Conservation (phyloP, 208 protist species). For the Leishmania turanica region DNA sequence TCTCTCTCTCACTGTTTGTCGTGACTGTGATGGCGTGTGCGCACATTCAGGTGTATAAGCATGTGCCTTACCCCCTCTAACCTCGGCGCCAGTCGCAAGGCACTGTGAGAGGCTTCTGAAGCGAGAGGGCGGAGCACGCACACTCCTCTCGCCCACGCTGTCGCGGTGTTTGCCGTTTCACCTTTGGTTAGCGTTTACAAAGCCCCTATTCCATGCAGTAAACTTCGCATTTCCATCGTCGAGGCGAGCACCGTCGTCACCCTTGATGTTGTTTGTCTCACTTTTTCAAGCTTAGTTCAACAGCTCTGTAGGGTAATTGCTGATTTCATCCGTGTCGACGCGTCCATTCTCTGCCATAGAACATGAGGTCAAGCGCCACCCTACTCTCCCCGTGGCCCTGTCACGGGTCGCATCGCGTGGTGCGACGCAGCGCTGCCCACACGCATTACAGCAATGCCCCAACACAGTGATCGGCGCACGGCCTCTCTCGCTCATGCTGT, state of each 20-base stretch:
- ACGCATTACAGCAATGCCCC: not conserved
- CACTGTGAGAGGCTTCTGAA: not conserved
- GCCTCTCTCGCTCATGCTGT: not conserved
- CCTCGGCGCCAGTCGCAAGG: not conserved
- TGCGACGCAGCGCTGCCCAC: not conserved
- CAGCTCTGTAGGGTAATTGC: not conserved
- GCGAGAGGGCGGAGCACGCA: not conserved
- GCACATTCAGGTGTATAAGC: not conserved
- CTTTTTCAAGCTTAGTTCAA: slow-evolving; percentile 25
- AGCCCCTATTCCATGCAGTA: not conserved
- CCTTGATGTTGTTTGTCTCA: slow-evolving; percentile 4
- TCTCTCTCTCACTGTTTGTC: not conserved
- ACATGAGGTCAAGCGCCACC: not conserved
- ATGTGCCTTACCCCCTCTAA: not conserved
- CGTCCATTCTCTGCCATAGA: not conserved
- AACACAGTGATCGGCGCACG: not conserved
- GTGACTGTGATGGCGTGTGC: not conserved
- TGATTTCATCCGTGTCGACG: not conserved
- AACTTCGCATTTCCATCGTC: not conserved
- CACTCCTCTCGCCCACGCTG: not conserved
- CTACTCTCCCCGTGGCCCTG: not conserved
- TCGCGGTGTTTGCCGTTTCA: not conserved
- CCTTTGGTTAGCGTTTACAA: not conserved
- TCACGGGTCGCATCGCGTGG: not conserved
- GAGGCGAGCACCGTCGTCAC: not conserved